phyloP scores from a whole-genome alignment of 2,329 filamentous ascomycete species.

The Coniosporium tulheliwenetii region DNA sequence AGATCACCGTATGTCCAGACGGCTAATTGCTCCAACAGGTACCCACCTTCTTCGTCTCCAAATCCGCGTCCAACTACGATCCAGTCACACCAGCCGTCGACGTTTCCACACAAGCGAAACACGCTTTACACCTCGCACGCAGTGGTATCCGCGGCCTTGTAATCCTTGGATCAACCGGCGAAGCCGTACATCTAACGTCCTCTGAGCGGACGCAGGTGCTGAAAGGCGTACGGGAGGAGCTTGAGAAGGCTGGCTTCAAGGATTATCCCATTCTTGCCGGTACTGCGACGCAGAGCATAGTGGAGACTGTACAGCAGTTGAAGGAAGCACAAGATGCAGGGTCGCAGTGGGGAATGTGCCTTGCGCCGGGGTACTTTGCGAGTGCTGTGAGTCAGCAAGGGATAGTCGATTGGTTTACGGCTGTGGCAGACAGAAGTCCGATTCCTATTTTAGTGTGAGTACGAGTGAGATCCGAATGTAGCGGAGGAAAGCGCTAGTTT shows the following conservation, averaged over 20 bases:
- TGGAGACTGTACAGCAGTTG: slow-evolving; percentile 44
- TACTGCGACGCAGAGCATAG: slow-evolving; percentile 44
- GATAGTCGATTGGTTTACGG: slow-evolving; percentile 43
- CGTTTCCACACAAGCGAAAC: slow-evolving; percentile 39
- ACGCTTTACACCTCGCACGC: slow-evolving; percentile 44
- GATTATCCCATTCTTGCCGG: slow-evolving; percentile 48
- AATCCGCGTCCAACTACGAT: slow-evolving; percentile 24
- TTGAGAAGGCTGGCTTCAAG: slow-evolving; percentile 39
- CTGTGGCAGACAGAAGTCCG: slow-evolving; percentile 43
- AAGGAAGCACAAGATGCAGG: slow-evolving; percentile 40
- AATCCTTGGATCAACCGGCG: slow-evolving; percentile 48
- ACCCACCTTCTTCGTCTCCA: slow-evolving; percentile 48
- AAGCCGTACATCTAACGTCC: slow-evolving; percentile 45
- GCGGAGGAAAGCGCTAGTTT: neutral
- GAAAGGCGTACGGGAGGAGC: slow-evolving; percentile 36
- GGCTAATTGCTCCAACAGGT: slow-evolving; percentile 14
- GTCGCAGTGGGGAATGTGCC: slow-evolving; percentile 45
- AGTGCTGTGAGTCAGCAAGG: slow-evolving; percentile 40
- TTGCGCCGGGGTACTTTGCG: slow-evolving; percentile 52
- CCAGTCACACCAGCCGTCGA: slow-evolving; percentile 37
- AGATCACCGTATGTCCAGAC: too few relatives aligned
- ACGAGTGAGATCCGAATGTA: neutral
- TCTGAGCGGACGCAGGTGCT: slow-evolving; percentile 41
- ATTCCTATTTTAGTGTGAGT: slow-evolving; percentile 45
- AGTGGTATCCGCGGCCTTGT: slow-evolving; percentile 46